Base-by-base conservation (phyloP, 805 yeast genomes). In the Candida railenensis region DNA sequence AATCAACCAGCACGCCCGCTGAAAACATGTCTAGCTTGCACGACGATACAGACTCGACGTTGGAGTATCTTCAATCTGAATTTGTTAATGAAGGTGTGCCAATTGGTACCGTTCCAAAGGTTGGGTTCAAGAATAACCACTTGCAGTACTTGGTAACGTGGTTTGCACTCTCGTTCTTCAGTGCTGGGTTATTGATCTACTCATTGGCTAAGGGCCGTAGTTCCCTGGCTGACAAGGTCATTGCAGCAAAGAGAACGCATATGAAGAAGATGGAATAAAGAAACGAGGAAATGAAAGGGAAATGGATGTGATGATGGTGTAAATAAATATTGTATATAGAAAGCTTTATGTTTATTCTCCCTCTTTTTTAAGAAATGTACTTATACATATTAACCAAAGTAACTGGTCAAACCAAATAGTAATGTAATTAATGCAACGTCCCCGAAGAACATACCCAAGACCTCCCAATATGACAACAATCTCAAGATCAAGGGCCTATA, bases 91-190 rank as follows among this genome's bases (percentile, higher is more conserved):
- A 88, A 3, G 99, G 99, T 45, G 92, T 92, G 4, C 99, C 99
- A 9, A 63, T 94, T 9, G 99, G 96, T 1, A 82, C 85, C 45
- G 67, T 74, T 7, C 91, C 97, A n/a, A 81, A 81, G 55, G 80
- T 92, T 30, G 91, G 84, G 53, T 77, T 89, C 60, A 82, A 86
- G 50, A 94, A 94, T 63, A 89, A 90, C 60, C 99, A 94, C 61
- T 67, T 91, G 63, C 96, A 92, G 63, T 94, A 94, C 63, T 69
- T 94, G 58, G 81, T 89, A 18, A 94, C 99, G 0, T 94, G 99
- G 99, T 92, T 88, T 63, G 96, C 97, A 0, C 77, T 92, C 37
- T 82, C 90, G 1, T 56, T 87, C 36, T 78, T 88, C 34, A 85
- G 96, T 33, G 56, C 90, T 0, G 80, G 85, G 30, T 78, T 89